Evolutionary conservation across 495 filamentous ascomycete species (phyloP).

Genomic region (Filosporella fistucella): DNA sequence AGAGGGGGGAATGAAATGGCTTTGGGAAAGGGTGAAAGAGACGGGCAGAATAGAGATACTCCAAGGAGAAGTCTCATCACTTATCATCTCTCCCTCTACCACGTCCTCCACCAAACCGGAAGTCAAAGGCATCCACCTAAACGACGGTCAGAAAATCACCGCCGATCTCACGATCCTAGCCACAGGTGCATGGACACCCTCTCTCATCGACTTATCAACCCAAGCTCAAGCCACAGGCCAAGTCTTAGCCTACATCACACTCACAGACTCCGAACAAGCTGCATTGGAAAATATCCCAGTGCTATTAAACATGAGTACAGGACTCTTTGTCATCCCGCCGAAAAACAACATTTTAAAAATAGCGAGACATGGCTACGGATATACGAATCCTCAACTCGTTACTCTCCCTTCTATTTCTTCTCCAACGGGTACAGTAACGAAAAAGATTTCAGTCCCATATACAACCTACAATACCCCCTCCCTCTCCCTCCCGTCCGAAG

Average conservation of each 20-base stretch:
- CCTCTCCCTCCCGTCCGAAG: slow-evolving; percentile 51
- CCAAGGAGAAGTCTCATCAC: slow-evolving; percentile 53
- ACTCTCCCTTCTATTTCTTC: too few species aligned
- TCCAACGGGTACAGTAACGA: slow-evolving; percentile 2
- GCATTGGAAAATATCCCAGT: slow-evolving; percentile 63
- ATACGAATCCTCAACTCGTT: slow-evolving; percentile 58
- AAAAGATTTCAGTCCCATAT: slow-evolving; percentile 17
- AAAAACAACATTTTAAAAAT: slow-evolving; percentile 67
- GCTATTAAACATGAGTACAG: slow-evolving; percentile 72
- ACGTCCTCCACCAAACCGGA: slow-evolving; percentile 35
- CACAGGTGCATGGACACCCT: slow-evolving; percentile 78
- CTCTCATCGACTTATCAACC: slow-evolving; percentile 73
- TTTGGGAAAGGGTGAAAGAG: slow-evolving; percentile 46
- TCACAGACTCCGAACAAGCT: slow-evolving; percentile 64
- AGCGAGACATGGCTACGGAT: slow-evolving; percentile 78
- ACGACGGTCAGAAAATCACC: slow-evolving; percentile 43
- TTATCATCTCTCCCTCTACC: slow-evolving; percentile 51
- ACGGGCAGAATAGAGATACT: slow-evolving; percentile 60
- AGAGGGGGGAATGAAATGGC: slow-evolving; percentile 61
- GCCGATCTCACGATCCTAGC: slow-evolving; percentile 78
- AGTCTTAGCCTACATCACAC: slow-evolving; percentile 66
- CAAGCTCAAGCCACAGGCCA: slow-evolving; percentile 76
- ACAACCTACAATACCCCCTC: slow-evolving; percentile 13
- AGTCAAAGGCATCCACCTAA: slow-evolving; percentile 44
- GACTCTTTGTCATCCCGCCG: slow-evolving; percentile 82